Evolutionary conservation across 768 basidiomycete genomes (phyloP).

Genomic region (Mycena kentingensis): DNA sequence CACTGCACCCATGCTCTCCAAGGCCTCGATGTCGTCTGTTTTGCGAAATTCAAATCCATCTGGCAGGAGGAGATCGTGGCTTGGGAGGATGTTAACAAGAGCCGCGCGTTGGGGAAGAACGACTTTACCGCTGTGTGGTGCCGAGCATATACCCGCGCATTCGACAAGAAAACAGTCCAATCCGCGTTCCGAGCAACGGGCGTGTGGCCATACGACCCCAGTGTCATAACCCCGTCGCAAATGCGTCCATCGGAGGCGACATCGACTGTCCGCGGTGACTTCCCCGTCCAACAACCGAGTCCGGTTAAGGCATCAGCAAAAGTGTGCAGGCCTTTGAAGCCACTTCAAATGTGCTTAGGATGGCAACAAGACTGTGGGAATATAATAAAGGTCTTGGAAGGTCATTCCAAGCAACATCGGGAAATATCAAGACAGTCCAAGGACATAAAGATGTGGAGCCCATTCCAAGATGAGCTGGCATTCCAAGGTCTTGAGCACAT

Average conservation of each 20-base stretch:
- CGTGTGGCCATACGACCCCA: slow-evolving; percentile 31
- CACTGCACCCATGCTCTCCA: slow-evolving; percentile 32
- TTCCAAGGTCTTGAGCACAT: too few species aligned
- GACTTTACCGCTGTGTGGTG: slow-evolving; percentile 33
- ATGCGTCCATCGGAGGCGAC: slow-evolving; percentile 32
- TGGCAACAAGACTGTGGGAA: too few species aligned
- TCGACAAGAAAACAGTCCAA: slow-evolving; percentile 28
- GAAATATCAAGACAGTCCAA: too few species aligned
- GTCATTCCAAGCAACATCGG: too few species aligned
- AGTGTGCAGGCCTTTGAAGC: too few species aligned
- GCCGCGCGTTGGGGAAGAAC: slow-evolving; percentile 25
- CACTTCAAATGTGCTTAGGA: too few species aligned
- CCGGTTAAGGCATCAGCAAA: too few species aligned
- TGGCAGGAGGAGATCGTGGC: slow-evolving; percentile 19
- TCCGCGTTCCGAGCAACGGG: slow-evolving; percentile 35
- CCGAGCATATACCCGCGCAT: slow-evolving; percentile 28
- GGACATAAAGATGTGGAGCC: too few species aligned
- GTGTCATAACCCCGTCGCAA: slow-evolving; percentile 28
- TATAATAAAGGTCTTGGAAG: too few species aligned
- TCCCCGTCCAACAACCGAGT: too few species aligned
- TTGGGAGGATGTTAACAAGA: slow-evolving; percentile 16
- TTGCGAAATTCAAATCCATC: slow-evolving; percentile 19
- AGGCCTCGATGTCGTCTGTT: slow-evolving; percentile 34
- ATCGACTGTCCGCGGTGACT: too few species aligned
- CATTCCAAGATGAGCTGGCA: too few species aligned